Evolutionary conservation across 345 rosid species (phyloP).

Genomic region (Tarenaya hassleriana): DNA sequence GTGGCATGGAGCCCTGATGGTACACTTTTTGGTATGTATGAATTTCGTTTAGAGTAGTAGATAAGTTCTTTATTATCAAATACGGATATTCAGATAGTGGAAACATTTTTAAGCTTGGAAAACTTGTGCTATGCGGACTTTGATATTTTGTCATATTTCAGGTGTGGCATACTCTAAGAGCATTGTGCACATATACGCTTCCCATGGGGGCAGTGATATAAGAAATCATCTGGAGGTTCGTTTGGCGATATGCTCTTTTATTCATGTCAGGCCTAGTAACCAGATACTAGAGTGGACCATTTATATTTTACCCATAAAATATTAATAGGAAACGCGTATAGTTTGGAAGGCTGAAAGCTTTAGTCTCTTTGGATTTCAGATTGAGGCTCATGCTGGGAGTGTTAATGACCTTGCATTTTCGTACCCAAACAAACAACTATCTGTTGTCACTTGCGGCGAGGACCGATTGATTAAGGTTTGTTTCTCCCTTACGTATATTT

Average conservation of each 20-base stretch:
- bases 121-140: constrained; percentile 1
- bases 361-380: constrained; percentile 33
- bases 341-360: not conserved
- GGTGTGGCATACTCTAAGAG: constrained; percentile 87
- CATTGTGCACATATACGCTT: constrained; percentile 69
- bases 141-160: constrained; percentile 26
- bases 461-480: constrained; percentile 74
- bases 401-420: constrained; percentile 84
- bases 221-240: constrained; percentile 72
- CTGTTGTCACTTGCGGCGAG: constrained; percentile 77
- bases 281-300: not conserved
- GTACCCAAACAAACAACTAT: constrained; percentile 62
- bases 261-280: not conserved
- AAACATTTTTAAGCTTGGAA: constrained; percentile 9
- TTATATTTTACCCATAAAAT: not conserved
- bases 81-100: constrained; percentile 2
- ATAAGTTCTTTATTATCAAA: not conserved
- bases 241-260: constrained; percentile 9
- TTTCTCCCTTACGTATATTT: constrained; percentile 10
- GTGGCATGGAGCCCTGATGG: constrained; percentile 93
- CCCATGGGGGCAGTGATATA: constrained; percentile 56
- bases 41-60: constrained; percentile 9
- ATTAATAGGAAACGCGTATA: not conserved
- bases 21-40: constrained; percentile 54
- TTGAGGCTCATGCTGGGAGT: constrained; percentile 88